Base-by-base conservation (phyloP, 2,329 filamentous ascomycete species). In the Exophiala phaeomuriformis region DNA sequence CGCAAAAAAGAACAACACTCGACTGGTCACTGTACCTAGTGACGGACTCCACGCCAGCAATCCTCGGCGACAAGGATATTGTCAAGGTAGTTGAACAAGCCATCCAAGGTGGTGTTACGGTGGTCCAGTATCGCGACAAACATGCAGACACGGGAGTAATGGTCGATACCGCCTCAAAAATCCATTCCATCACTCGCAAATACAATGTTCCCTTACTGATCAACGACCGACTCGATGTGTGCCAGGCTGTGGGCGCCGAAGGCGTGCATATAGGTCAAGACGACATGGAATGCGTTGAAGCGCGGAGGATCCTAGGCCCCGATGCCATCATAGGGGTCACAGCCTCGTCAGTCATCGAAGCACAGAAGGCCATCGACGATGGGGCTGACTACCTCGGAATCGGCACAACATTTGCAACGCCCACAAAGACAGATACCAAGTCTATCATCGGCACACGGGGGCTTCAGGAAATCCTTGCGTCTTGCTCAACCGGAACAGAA, bases 241-340 rank as follows among this genome's bases (percentile, higher is more conserved):
- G 90, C 5, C 77, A 89, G 12, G 90, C 89, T 9, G 80, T 90
- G 41, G 87, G 83, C 8, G 93, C 88, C 53, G 91, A 96, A 72
- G 93, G 93, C 43, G 89, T 95, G 5, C 93, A 97, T 68, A 80
- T 97, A 47, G 93, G 93, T 4, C 91, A 97, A 73, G 90, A 96
- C 77, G 91, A 97, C 69, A 84, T 95, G 76, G 77, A 85, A 87
- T 69, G 88, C 30, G 65, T 71, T 5, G 77, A 78, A 37, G 90
- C 90, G 1, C 85, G 88, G 53, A 76, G 72, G 27, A 70, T 96
- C 2, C 78, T 97, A 0, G 90, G 90, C 0, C 72, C 80, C 1
- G 75, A 84, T 60, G 85, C 88, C 49, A 91, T 95, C 64, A 90
- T 97, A 57, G 91, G 93, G 27, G 86, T 94, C 33, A 95, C 88